Conservation (phyloP, 2,329 filamentous ascomycete genomes). For the Hymenoscyphus albidus region DNA sequence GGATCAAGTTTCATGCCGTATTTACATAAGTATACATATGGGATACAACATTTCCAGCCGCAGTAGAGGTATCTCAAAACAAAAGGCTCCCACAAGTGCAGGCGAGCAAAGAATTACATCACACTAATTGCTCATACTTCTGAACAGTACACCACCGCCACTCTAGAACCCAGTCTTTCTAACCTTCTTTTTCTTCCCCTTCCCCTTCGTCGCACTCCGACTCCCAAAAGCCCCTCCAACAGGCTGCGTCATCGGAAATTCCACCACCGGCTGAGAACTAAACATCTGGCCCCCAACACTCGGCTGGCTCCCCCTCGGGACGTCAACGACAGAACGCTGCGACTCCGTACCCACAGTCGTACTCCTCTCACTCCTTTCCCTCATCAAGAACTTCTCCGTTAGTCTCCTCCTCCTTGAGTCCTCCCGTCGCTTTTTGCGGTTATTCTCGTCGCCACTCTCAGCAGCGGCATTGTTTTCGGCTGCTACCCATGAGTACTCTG, state of each 20-base stretch:
- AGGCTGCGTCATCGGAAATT: conserved; percentile 43
- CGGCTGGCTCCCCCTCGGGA: conserved; percentile 31
- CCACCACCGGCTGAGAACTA: conserved; percentile 31
- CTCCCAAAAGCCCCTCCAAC: conserved; percentile 46
- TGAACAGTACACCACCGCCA: not conserved
- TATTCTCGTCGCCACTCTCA: conserved; percentile 24
- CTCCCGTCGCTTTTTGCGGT: conserved; percentile 23
- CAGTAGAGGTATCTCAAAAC: too few relatives aligned
- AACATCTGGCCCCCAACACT: conserved; percentile 16
- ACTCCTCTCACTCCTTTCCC: conserved; percentile 17
- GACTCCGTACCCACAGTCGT: conserved; percentile 35
- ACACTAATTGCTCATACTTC: not conserved
- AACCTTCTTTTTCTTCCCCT: conserved; percentile 41
- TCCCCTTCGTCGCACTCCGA: conserved; percentile 33
- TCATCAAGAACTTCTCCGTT: conserved; percentile 32
- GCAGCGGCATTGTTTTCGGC: conserved; percentile 16
- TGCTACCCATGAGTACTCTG: conserved; percentile 33
- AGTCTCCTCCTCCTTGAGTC: conserved; percentile 29
- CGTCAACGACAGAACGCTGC: conserved; percentile 37
- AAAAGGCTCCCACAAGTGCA: too few relatives aligned
- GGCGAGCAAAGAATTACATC: too few relatives aligned
- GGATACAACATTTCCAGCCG: too few relatives aligned
- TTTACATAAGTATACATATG: too few relatives aligned
- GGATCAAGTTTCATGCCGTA: too few relatives aligned
- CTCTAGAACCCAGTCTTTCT: conserved; percentile 31